Percentiles rank a stretch among this genome's conserved stretches.
phyloP scores from a whole-genome alignment of 495 filamentous ascomycete species.

The Penicillium longicatenatum region DNA sequence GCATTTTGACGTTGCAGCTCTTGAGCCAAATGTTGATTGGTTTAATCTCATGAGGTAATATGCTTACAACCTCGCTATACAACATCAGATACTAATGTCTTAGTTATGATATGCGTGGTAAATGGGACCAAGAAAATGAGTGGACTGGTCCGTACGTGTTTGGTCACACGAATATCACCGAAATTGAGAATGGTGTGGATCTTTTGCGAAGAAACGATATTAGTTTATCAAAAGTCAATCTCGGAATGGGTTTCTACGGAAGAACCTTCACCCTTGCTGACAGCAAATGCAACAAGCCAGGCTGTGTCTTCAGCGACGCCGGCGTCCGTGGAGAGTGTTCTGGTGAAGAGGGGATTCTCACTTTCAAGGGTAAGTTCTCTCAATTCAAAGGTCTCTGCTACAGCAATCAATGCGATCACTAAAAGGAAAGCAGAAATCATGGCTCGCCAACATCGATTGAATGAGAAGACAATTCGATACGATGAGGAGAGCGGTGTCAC shows the following conservation, averaged over 20 bases:
- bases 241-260: conserved; percentile 44
- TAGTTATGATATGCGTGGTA: conserved; percentile 41
- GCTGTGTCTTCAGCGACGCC: no score
- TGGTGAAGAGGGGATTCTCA: no score
- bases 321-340: no score
- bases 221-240: conserved; percentile 30
- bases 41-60: conserved; percentile 46
- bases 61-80: neutral
- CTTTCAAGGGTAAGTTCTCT: neutral
- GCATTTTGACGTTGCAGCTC: conserved; percentile 39
- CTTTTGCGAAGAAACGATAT: conserved; percentile 40
- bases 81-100: neutral
- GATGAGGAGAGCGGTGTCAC: neutral
- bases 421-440: no score
- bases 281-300: conserved; percentile 28
- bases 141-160: conserved; percentile 25
- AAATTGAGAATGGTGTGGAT: conserved; percentile 33
- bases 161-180: conserved; percentile 35
- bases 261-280: conserved; percentile 37
- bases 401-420: no score
- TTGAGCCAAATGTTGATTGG: conserved; percentile 45
- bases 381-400: no score
- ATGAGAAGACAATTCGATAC: neutral
- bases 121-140: conserved; percentile 20
- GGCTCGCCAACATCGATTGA: neutral